Conservation (phyloP, 2,329 filamentous ascomycete species). For the Xylaria sp. region DNA sequence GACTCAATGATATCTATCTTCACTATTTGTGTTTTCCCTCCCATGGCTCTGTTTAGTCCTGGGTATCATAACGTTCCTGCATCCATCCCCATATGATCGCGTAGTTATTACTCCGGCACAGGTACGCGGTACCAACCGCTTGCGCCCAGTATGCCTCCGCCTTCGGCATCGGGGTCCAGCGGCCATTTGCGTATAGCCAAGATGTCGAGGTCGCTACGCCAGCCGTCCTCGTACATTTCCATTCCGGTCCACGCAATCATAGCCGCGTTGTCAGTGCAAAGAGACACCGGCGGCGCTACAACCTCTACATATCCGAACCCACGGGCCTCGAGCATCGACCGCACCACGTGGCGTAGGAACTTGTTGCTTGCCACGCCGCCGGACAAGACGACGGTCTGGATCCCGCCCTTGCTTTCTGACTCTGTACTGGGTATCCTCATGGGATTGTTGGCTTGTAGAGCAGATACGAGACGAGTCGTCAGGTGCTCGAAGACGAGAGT, state of each 20-base stretch:
- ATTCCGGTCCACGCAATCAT: conserved; percentile 96
- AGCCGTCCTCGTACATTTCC: conserved; percentile 88
- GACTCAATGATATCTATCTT: background rate
- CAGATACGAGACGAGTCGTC: conserved; percentile 73
- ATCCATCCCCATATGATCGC: background rate
- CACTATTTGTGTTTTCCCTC: background rate
- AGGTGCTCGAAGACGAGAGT: conserved; percentile 87
- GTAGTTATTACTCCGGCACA: background rate
- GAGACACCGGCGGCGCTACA: conserved; percentile 73
- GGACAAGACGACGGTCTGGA: conserved; percentile 70
- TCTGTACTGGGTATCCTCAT: too few species aligned
- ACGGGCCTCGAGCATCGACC: conserved; percentile 64
- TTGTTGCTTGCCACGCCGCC: conserved; percentile 89
- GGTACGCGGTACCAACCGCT: conserved; percentile 51
- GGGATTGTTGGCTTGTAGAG: conserved; percentile 51
- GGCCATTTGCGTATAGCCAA: conserved; percentile 73
- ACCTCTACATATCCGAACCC: conserved; percentile 68
- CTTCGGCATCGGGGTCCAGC: conserved; percentile 65
- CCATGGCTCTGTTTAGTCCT: background rate
- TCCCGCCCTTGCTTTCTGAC: too few species aligned
- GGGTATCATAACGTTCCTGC: conserved; percentile 14
- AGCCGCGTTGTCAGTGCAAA: conserved; percentile 94
- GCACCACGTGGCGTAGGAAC: conserved; percentile 73
- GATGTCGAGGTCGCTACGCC: conserved; percentile 65
- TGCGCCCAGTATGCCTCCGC: conserved; percentile 71